Percentiles rank a stretch among this genome's conserved stretches.
phyloP scores from a whole-genome alignment of 345 rosid species.

The Eucalyptus shirleyi region DNA sequence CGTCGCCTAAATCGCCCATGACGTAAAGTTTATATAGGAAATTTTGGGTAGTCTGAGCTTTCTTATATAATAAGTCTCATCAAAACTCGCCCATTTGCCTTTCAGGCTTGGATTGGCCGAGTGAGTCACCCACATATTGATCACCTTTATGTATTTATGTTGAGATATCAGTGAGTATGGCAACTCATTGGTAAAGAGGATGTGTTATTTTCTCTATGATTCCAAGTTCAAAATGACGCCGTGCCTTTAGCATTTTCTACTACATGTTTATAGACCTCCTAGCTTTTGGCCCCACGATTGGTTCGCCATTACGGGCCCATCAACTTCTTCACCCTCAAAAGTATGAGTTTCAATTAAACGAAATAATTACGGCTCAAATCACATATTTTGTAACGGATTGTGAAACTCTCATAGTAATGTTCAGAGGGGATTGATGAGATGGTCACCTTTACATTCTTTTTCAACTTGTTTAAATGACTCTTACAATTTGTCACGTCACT shows the following conservation, averaged over 20 bases:
- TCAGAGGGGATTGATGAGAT: not conserved
- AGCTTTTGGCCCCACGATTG: not conserved
- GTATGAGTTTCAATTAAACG: not conserved
- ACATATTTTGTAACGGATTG: not conserved
- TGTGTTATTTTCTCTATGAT: not conserved
- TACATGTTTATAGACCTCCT: no score
- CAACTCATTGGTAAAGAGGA: not conserved
- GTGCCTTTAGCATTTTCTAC: not conserved
- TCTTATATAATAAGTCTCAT: no score
- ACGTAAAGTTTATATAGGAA: not conserved
- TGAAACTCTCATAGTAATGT: not conserved
- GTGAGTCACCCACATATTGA: not conserved
- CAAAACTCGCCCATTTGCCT: not conserved
- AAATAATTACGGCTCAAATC: not conserved
- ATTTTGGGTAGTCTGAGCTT: no score
- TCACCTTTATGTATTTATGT: not conserved
- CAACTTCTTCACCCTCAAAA: fast-evolving
- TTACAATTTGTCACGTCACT: no score
- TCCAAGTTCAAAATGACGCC: not conserved
- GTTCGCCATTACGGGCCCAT: fast-evolving
- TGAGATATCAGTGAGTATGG: fast-evolving
- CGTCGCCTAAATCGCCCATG: no score
- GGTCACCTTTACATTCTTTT: not conserved
- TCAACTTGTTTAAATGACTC: not conserved
- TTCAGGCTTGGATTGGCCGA: fast-evolving